These are phyloP conservation scores for Termitomyces sp. DNA, from an alignment of 768 basidiomycete genomes.

Conservation along the genomic window DNA sequence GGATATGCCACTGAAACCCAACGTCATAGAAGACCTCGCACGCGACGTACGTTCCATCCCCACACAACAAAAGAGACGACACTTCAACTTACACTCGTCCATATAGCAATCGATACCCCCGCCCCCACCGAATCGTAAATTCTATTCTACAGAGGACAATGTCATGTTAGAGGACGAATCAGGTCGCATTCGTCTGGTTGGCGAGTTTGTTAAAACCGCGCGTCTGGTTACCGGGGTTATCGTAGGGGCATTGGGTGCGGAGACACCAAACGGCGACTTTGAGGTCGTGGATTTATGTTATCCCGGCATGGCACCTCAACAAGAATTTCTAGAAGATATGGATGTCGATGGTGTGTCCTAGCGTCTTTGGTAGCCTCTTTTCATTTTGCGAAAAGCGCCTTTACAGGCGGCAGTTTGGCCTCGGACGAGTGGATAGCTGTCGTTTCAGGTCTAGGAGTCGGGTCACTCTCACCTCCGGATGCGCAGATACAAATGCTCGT, in stretches of 20 bases:
- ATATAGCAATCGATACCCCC: conserved; percentile 36
- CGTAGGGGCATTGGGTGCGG: conserved; percentile 84
- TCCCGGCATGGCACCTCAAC: conserved; percentile 78
- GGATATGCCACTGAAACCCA: conserved; percentile 99
- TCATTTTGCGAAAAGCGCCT: conserved; percentile 1
- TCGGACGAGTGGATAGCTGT: conserved; percentile 78
- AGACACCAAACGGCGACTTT: conserved; percentile 86
- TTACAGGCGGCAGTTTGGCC: conserved; percentile 9
- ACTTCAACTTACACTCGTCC: no score
- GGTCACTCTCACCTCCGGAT: conserved; percentile 55
- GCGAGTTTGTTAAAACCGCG: conserved; percentile 55
- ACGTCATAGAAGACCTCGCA: conserved; percentile 93
- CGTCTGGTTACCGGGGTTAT: conserved; percentile 88
- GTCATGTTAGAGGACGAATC: conserved; percentile 96
- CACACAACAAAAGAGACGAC: no score
- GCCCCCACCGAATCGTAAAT: conserved; percentile 71
- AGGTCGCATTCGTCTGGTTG: conserved; percentile 86
- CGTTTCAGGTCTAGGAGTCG: conserved; percentile 82
- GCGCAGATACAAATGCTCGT: conserved; percentile 81
- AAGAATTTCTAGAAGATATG: conserved; percentile 40
- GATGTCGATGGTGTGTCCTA: conserved; percentile 60
- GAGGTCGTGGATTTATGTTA: conserved; percentile 89
- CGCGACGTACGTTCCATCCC: conserved; percentile 75
- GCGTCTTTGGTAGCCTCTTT: background rate
- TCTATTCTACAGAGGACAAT: conserved; percentile 70